Percentiles rank a stretch among this genome's conserved stretches.
Evolutionary conservation across 2,329 filamentous ascomycete genomes (phyloP).

Genomic region (Penicillium sp.): DNA sequence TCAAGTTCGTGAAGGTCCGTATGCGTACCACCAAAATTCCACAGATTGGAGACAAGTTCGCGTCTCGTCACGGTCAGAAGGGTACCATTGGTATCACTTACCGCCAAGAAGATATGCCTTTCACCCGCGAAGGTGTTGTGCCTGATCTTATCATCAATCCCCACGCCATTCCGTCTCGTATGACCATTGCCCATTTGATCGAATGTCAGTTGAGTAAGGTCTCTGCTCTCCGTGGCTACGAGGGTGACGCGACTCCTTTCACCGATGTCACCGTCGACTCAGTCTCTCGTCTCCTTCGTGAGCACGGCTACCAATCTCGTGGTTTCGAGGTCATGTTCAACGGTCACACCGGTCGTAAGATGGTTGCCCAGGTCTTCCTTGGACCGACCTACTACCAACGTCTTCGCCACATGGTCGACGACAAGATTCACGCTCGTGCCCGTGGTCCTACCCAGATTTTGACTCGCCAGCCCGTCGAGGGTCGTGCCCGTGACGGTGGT

Average conservation of each 20-base stretch:
- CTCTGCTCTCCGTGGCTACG: constrained; percentile 85
- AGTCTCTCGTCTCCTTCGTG: constrained; percentile 80
- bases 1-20: constrained; percentile 95
- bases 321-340: constrained; percentile 99
- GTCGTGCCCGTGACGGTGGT: constrained; percentile 96
- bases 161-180: constrained; percentile 98
- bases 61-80: constrained; percentile 98
- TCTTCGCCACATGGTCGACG: constrained; percentile 98
- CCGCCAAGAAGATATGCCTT: constrained; percentile 98
- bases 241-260: constrained; percentile 97
- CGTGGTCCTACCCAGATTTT: constrained; percentile 96
- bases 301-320: constrained; percentile 93
- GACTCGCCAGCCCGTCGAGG: constrained; percentile 95
- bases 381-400: constrained; percentile 99
- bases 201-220: constrained; percentile 98
- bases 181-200: constrained; percentile 99
- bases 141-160: constrained; percentile 99
- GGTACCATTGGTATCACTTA: constrained; percentile 99
- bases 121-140: constrained; percentile 84
- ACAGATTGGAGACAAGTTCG: constrained; percentile 99
- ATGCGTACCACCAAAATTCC: constrained; percentile 97
- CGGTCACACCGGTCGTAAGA: constrained; percentile 91
- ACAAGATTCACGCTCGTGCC: constrained; percentile 99
- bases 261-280: constrained; percentile 96
- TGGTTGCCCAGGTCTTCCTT: constrained; percentile 92